Evolutionary conservation across 2,329 filamentous ascomycete species (phyloP), one percentile per base, ranked within the genome.

Genomic region (Cordyceps tenuipes): DNA sequence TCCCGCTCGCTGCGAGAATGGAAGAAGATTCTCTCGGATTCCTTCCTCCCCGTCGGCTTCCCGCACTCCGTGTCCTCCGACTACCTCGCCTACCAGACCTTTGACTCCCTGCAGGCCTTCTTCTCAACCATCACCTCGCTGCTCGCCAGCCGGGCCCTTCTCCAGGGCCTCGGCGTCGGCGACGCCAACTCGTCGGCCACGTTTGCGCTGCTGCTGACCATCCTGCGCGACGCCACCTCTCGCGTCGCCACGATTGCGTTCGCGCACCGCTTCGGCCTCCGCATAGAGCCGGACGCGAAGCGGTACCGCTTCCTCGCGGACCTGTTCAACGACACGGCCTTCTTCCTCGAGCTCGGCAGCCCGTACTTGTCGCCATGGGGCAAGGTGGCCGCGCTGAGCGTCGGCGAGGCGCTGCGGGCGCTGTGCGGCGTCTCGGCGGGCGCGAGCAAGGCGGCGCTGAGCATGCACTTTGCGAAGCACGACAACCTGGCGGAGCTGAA

Each of bases 401-500:
- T 71, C 0, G 77, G 80, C 2, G 79, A 82, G 59, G 75, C 80
- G 17, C 70, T 85, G 49, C 75, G 82, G 3, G 77, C 81, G 0
- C 75, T 97, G 0, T 97, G 94, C 69, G 94, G 93, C 29, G 91
- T 97, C 5, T 90, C 93, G 0, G 93, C 91, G 0, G 91, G 89
- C 13, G 91, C 90, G 59, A 89, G 90, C 64, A 97, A 97, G 73
- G 93, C 93, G 2, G 92, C 89, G 63, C 75, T 99, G 66, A 94
- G 90, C 69, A 89, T 90, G 12, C 94, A 99, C 74, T 97, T 99
- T 77, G 91, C 93, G 9, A 84, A 80, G 65, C 85, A 86, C 69
- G 90, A 91, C 43, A 97, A 97, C 71, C 75, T 97, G 49, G 93
- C 90, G 1, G 93, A 97, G 72, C 79, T 99, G 60, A 97, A 97